Percentiles rank a stretch among this genome's conserved stretches.
Evolutionary conservation across 768 basidiomycete genomes (phyloP).

Genomic region (Boletus pseudo-olivaceus): DNA sequence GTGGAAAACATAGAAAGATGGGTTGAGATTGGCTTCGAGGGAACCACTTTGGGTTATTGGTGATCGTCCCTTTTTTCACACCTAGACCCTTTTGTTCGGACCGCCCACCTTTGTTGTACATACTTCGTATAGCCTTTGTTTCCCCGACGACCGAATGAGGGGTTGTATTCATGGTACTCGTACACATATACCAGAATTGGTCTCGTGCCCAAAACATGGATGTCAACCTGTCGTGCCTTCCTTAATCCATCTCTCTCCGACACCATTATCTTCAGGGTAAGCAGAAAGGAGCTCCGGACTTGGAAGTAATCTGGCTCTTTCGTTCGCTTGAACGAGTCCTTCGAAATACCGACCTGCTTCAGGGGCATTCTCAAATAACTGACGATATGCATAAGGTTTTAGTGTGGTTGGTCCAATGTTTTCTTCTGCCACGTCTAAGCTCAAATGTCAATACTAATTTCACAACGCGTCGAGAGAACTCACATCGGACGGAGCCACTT

Average conservation of each 20-base stretch:
- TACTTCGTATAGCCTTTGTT: not conserved
- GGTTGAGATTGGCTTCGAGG: conserved; percentile 64
- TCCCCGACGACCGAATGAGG: not conserved
- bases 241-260: conserved; percentile 36
- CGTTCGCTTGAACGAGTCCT: conserved; percentile 24
- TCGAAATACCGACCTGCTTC: conserved; percentile 37
- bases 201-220: not conserved
- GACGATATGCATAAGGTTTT: conserved; percentile 14
- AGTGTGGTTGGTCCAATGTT: conserved; percentile 27
- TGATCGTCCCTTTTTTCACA: conserved; percentile 30
- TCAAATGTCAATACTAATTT: not conserved
- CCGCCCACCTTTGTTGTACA: not conserved
- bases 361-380: conserved; percentile 25
- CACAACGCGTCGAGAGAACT: conserved; percentile 8
- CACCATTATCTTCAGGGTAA: conserved; percentile 48
- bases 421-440: conserved; percentile 37
- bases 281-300: conserved; percentile 40
- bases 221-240: conserved; percentile 11
- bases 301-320: conserved; percentile 37
- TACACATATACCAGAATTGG: not conserved
- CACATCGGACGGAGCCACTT: conserved; percentile 39
- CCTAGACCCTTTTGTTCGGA: not conserved
- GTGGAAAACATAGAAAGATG: conserved; percentile 50
- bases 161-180: not conserved
- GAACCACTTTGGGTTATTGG: conserved; percentile 60